Conservation (phyloP, 2,329 filamentous ascomycete species). For the Arthroderma sp. region DNA sequence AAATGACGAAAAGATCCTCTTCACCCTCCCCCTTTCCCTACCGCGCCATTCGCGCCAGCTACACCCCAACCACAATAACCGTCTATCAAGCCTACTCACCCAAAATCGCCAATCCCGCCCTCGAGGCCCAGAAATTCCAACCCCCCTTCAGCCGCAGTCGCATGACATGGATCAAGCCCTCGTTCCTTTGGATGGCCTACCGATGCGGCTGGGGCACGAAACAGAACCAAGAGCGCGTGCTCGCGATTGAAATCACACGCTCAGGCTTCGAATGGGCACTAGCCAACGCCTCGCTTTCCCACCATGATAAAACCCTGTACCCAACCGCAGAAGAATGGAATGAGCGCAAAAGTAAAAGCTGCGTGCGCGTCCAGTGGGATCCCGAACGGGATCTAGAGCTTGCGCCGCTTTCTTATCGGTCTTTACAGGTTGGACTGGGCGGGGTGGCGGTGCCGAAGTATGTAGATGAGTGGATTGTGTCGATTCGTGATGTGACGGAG, state of each 20-base stretch:
- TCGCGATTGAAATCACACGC: slow-evolving; percentile 44
- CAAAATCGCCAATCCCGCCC: slow-evolving; percentile 41
- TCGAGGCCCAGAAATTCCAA: slow-evolving; percentile 38
- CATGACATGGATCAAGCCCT: slow-evolving; percentile 55
- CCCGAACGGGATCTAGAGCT: slow-evolving; percentile 41
- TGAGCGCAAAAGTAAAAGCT: slow-evolving; percentile 10
- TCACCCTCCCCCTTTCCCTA: slow-evolving; percentile 13
- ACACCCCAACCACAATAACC: slow-evolving; percentile 40
- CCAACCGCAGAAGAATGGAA: slow-evolving; percentile 13
- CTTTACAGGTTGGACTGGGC: slow-evolving; percentile 50
- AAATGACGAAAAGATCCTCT: background rate
- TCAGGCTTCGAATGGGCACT: slow-evolving; percentile 39
- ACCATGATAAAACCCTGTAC: slow-evolving; percentile 7
- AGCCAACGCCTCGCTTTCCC: slow-evolving; percentile 10
- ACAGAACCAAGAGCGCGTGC: slow-evolving; percentile 39
- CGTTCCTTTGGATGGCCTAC: slow-evolving; percentile 53
- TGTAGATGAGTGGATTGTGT: slow-evolving; percentile 39
- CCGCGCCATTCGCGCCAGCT: slow-evolving; percentile 41
- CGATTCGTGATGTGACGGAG: slow-evolving; percentile 47
- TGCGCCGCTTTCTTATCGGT: slow-evolving; percentile 36
- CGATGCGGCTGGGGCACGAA: slow-evolving; percentile 48
- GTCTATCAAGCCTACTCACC: slow-evolving; percentile 49
- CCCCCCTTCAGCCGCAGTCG: slow-evolving; percentile 39
- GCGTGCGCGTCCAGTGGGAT: slow-evolving; percentile 51
- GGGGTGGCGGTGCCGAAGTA: slow-evolving; percentile 33